Base-by-base conservation (phyloP, 139 green algal genomes). In the Haematococcus sp. region DNA sequence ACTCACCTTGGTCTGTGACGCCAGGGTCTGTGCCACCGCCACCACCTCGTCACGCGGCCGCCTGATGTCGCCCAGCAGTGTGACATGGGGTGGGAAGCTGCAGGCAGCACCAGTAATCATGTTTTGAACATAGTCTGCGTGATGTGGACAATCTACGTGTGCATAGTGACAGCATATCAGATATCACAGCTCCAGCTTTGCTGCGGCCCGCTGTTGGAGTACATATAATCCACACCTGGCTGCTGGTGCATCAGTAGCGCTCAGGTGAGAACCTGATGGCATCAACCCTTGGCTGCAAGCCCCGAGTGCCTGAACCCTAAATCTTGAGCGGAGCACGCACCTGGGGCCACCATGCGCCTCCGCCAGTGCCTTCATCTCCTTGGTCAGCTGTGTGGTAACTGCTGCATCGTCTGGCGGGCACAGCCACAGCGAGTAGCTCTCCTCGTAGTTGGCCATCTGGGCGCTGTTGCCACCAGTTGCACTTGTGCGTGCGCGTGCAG, bases 31-130 rank as follows among this genome's bases (percentile, higher is more conserved):
- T 9, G 72, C 40, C 2, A 43, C 56, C 0, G 43, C 32, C 20
- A 77, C 4, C n/a, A 78, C 49, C 22, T 78, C 32, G n/a, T 77
- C 67, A 16, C 66, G 17, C 2, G 75, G 71, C 15, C 61, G 56
- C 20, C 72, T n/a, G 44, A 87, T 84, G 67, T 77, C 82, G 13
- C 40, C 51, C 33, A 88, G 63, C 46, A 88, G 73, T 3, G 83
- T 88, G 17, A 86, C 74, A 46, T 88, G 83, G 0, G 83, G 79
- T 31, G 51, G 31, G 31, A 83, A 83, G 20, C 49, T 52, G 58
- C 4, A 19, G 3, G 27, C 58, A 65, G 16, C 58, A 65, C 16
- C 27, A 65, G 27, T n/a, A 43, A n/a, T n/a, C n/a, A n/a, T n/a
- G n/a, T n/a, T n/a, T n/a, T n/a, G n/a, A n/a, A n/a, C n/a, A n/a